Evolutionary conservation across 2,329 filamentous ascomycete species (phyloP), one percentile per base, ranked within the genome.

Genomic region (Pezicula neosporulosa): DNA sequence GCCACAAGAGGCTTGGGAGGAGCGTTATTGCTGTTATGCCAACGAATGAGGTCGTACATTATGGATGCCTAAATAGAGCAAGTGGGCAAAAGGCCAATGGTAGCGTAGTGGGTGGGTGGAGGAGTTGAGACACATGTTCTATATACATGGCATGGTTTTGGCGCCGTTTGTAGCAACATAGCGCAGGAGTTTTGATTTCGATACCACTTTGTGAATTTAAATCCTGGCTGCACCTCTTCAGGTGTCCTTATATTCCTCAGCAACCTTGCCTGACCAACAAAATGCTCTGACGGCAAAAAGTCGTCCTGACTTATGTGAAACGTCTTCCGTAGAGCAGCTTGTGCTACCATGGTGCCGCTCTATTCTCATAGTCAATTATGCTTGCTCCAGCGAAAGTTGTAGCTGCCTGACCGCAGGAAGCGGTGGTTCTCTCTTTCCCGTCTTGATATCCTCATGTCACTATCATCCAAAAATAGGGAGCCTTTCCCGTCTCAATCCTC

Each of bases 1-100:
- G 94, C 67, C 88, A 96, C 69, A 97, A 97, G 76, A 78, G 94
- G 58, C 81, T 99, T 58, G 93, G 92, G 1, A 87, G 90, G 1
- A 96, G 89, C 68, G 94, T 96, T 16, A 87, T 97, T 53, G 86
- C 92, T 38, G 92, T 97, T 12, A 80, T 94, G 70, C 90, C 92
- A 6, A 89, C 96, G 72, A 90, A 85, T 66, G 80, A 77, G 24
- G 88, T 91, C 15, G 86, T 94, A 55, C 89, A 94, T 74, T 89
- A 93, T 65, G 89, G 88, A 24, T 94, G 89, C 71, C 75, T 89
- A 61, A 82, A 70, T 53, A 72, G 73, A 56, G 74, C 71, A n/a
- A 69, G 65, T 51, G 68, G 70, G 53, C 60, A 65, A 59, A 33
- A 52, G 30, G 50, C 44, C 41, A 55, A 55, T 13, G 42, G 49